phyloP scores from a whole-genome alignment of 129 eudicot genomes.

The Flaveria trinervia region DNA sequence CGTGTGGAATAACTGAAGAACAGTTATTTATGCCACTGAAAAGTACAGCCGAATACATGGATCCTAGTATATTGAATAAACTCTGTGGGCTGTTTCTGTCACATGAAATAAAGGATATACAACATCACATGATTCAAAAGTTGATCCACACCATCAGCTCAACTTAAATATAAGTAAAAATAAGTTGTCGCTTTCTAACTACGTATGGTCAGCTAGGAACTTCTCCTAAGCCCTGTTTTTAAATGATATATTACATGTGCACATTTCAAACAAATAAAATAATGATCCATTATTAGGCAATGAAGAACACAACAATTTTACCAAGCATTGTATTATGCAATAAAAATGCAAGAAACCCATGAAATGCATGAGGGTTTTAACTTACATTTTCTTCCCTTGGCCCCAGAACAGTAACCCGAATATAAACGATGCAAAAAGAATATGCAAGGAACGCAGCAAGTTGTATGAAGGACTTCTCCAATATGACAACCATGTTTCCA shows the following conservation, averaged over 20 bases:
- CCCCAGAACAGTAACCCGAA: constrained; percentile 45
- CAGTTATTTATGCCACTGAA: constrained; percentile 30
- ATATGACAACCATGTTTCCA: constrained; percentile 48
- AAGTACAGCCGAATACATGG: constrained; percentile 26
- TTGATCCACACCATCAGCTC: neutral
- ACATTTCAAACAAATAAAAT: no score
- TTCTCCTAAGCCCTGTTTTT: no score
- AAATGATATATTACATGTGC: no score
- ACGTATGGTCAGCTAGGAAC: no score
- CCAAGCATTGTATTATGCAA: neutral
- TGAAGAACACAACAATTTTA: neutral
- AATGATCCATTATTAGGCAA: no score
- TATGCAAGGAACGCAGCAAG: constrained; percentile 35
- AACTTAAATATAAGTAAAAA: neutral
- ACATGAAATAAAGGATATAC: neutral
- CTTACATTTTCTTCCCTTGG: constrained; percentile 46
- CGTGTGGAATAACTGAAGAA: constrained; percentile 33
- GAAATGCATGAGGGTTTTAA: neutral
- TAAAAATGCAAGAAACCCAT: neutral
- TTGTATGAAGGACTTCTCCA: constrained; percentile 54
- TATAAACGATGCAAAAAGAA: constrained; percentile 32
- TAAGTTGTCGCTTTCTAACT: neutral
- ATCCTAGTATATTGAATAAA: constrained; percentile 38
- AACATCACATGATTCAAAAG: constrained; percentile 1
- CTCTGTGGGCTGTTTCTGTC: constrained; percentile 35